Evolutionary conservation across 1,139 yeast species (phyloP), one percentile per base, ranked within the genome.

Genomic region (Taphrina sp.): DNA sequence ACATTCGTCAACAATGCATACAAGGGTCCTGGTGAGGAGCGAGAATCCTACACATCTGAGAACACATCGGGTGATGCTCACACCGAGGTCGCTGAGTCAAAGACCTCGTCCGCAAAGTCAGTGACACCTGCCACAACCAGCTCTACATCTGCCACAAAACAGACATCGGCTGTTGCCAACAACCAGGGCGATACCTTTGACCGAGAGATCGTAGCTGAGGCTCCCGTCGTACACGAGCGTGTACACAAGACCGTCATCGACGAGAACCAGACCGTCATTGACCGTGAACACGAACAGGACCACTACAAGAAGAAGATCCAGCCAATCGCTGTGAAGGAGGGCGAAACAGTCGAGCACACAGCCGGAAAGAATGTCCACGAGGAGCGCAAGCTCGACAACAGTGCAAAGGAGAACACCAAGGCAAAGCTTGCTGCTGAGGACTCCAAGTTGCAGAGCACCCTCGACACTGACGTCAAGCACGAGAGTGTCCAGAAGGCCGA

Each of bases 221-320:
- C 45, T 1, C 45, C 45, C 10, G 45, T 41, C 2, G 34, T 28
- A 14, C 45, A 41, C 2, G 41, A 44, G 49, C 49, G 22, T 12
- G n/a, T 19, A 10, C 39, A 44, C 49, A 29, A 44, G 26, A 44
- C 16, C 4, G 31, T 31, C 3, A 31, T 44, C 10, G 49, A 46
- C 20, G 44, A 46, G 37, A 37, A 36, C 33, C 44, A 35, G 24
- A 46, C n/a, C 8, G 16, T 36, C 35, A 28, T 31, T 20, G 52
- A 52, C 16, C 53, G 45, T 10, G 45, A 41, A 5, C 45, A 41
- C 45, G 34, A 41, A 12, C 34, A 24, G 24, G 45, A 41, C 19
- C 45, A 41, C 45, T 41, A 41, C 45, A 41, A 23, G 34, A 41
- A 41, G 45, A 41, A 41, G 45, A 41, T 41, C 8, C 45, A 41